Base-by-base conservation (phyloP, 1,284 basidiomycete species). In the Tilletia setariae region DNA sequence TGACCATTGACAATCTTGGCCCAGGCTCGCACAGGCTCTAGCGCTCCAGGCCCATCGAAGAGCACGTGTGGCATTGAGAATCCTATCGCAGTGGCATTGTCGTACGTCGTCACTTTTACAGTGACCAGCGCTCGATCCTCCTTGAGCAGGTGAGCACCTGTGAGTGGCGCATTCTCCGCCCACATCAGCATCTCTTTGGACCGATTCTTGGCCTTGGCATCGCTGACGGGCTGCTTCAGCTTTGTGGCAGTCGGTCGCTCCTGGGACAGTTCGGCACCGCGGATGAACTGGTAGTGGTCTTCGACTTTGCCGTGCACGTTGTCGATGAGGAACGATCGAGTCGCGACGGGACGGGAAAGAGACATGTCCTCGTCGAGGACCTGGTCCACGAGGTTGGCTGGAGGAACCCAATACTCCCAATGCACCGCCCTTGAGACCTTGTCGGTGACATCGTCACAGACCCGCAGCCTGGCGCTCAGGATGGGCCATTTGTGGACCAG, bases 111-210 rank as follows among this genome's bases (percentile, higher is more conserved):
- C 13, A 53, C 28, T 23, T 53, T 53, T 11, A 28, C 28, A 9
- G 51, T 53, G 21, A 53, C 51, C 51, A 53, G 21, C 21, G 51
- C 23, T 2, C 51, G 51, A 25, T 53, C 51, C 51, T 53, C 51
- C 21, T 53, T 53, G 51, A 53, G 28, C 51, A 53, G 21, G 23
- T 53, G 51, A 11, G 21, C 16, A 23, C 21, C 21, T 3, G 51
- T 25, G 21, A 53, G 51, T 7, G 51, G 51, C 4, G 51, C 51
- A 15, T 53, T 53, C 6, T 19, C 21, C 21, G 51, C 51, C 13
- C 21, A 53, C 11, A 53, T 21, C 23, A 53, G 51, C n/a, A 53
- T 23, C 21, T n/a, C 28, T 23, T 53, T 53, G 13, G 51, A 53
- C 15, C 51, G 51, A 11, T 19, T 23, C 15, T 28, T 23, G 11